Conservation (phyloP, 208 protist genomes). For the Strigomonas culicis region DNA sequence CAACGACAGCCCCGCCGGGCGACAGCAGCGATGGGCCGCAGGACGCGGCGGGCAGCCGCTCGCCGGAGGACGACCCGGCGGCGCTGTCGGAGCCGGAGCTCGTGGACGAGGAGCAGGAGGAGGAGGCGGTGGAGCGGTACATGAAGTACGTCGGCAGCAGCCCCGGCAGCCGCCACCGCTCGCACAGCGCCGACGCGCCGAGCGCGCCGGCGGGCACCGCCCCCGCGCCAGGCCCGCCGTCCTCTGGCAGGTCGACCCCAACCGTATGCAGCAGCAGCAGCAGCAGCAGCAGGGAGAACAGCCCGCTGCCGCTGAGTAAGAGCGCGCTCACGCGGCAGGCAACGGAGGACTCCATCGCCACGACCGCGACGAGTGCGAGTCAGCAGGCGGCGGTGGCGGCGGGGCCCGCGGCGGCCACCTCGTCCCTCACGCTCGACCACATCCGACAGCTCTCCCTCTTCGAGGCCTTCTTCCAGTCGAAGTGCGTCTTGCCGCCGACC, state of each 20-base stretch:
- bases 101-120: background rate
- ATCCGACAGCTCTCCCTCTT: slow-evolving; percentile 40
- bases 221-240: background rate
- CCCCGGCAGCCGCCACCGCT: background rate
- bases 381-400: too few species aligned
- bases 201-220: background rate
- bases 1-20: too few species aligned
- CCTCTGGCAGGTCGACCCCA: background rate
- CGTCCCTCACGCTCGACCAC: background rate
- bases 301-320: too few species aligned
- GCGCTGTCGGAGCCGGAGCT: background rate
- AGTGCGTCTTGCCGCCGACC: too few species aligned
- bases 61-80: background rate
- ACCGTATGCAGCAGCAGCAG: background rate
- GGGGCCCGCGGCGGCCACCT: slow-evolving; percentile 21
- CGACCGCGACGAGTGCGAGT: too few species aligned
- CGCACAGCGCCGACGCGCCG: background rate
- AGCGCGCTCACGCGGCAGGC: too few species aligned
- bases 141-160: slow-evolving; percentile 6
- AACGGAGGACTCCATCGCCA: too few species aligned
- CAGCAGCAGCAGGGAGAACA: slow-evolving; percentile 4
- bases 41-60: background rate
- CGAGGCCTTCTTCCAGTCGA: slow-evolving; percentile 57
- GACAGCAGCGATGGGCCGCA: too few species aligned
- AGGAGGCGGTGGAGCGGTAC: slow-evolving; percentile 8